Evolutionary conservation across 306 rosid species (phyloP).

Genomic region (Pueraria montana): DNA sequence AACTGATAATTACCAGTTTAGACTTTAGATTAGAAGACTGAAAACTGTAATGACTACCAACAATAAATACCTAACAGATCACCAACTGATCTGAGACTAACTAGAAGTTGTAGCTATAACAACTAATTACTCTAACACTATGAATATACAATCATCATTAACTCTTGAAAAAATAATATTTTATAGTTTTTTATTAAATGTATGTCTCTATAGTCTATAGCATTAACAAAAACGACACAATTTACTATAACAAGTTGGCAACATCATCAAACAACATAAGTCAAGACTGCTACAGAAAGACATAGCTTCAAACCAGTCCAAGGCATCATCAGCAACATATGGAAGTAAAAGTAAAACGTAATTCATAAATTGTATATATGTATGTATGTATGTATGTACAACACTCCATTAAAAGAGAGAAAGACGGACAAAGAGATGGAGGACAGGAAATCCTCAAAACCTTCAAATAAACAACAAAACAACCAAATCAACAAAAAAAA

Average conservation of each 20-base stretch:
- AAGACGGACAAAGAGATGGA: neutral
- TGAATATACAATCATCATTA: neutral
- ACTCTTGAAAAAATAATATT: neutral
- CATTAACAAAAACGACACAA: neutral
- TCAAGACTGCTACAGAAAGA: neutral
- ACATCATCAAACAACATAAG: neutral
- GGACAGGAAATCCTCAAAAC: neutral
- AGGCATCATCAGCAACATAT: neutral
- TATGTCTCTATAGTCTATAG: neutral
- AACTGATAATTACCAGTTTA: neutral
- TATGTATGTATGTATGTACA: neutral
- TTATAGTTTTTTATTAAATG: neutral
- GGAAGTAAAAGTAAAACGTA: neutral
- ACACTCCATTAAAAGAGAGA: neutral
- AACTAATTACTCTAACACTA: neutral
- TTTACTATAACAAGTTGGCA: neutral
- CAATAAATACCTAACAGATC: neutral
- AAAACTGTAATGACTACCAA: neutral
- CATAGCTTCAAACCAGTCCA: neutral
- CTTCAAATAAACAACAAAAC: slow-evolving; percentile 5
- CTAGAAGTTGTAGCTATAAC: neutral
- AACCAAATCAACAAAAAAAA: neutral
- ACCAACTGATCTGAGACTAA: neutral
- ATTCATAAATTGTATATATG: neutral
- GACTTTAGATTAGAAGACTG: neutral